These are phyloP conservation scores for Podaxis carcinomalis DNA, from an alignment of 768 basidiomycete genomes.

Conservation along the genomic window DNA sequence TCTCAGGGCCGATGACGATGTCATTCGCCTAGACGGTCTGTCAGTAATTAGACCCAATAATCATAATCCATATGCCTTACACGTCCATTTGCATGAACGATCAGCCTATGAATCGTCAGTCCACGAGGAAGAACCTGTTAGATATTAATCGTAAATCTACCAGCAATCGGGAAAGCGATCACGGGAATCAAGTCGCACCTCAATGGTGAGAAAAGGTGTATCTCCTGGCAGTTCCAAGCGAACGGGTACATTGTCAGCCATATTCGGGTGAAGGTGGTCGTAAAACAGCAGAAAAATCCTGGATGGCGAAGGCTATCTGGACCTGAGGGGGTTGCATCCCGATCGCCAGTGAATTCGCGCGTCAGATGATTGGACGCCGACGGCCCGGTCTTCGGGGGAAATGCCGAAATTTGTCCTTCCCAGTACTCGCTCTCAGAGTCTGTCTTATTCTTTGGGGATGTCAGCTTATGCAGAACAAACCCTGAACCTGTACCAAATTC, in stretches of 20 bases:
- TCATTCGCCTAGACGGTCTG: slow-evolving; percentile 56
- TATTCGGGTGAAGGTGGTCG: slow-evolving; percentile 16
- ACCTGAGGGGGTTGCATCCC: not conserved
- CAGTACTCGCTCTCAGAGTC: not conserved
- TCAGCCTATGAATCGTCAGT: slow-evolving; percentile 63
- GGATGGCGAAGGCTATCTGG: not conserved
- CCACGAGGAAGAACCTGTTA: slow-evolving; percentile 61
- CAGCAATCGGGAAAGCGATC: not conserved
- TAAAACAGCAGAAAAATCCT: slow-evolving; percentile 4
- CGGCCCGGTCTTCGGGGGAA: not conserved
- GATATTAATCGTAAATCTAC: slow-evolving; percentile 3
- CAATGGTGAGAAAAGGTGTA: slow-evolving; percentile 46
- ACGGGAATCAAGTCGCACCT: slow-evolving; percentile 35
- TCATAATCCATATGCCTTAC: slow-evolving; percentile 29
- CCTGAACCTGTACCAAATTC: not conserved
- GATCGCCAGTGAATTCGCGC: not conserved
- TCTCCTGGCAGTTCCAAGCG: slow-evolving; percentile 43
- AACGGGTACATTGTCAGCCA: slow-evolving; percentile 49
- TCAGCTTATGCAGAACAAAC: too few relatives aligned
- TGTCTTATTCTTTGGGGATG: not conserved
- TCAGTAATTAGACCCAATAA: slow-evolving; percentile 4
- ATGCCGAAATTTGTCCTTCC: not conserved
- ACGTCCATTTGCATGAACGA: slow-evolving; percentile 61
- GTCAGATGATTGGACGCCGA: slow-evolving; percentile 1
- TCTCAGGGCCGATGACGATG: slow-evolving; percentile 70